These are phyloP conservation scores for Aspergillus unguis DNA, from an alignment of 2,329 filamentous ascomycete genomes.

Conservation along the genomic window DNA sequence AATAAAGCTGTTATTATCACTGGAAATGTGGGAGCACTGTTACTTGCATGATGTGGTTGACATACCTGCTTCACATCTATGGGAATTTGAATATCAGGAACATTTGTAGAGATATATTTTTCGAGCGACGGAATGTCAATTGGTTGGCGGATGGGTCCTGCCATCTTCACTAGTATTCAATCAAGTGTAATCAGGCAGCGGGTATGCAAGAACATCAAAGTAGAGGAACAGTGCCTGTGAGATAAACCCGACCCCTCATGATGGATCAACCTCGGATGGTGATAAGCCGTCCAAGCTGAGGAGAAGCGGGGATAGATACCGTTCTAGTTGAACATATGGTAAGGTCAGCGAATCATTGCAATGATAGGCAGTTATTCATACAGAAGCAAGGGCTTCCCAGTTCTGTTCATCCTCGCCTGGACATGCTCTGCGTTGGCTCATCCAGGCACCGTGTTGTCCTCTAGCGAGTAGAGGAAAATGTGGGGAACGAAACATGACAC, in stretches of 20 bases:
- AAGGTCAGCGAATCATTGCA: no score
- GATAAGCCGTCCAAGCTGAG: not conserved
- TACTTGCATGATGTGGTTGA: no score
- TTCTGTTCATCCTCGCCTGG: no score
- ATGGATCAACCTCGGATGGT: slow-evolving; percentile 17
- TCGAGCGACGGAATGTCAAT: slow-evolving; percentile 80
- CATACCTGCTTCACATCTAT: slow-evolving; percentile 82
- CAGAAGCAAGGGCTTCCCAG: no score
- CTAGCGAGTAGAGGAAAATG: no score
- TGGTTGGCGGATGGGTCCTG: slow-evolving; percentile 61
- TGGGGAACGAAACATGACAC: no score
- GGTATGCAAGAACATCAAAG: not conserved
- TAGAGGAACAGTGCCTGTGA: no score
- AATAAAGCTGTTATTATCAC: not conserved
- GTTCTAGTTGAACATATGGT: no score
- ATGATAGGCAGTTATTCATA: no score
- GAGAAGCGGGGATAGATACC: no score
- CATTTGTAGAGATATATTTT: slow-evolving; percentile 70
- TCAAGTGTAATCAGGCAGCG: not conserved
- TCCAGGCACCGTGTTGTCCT: no score
- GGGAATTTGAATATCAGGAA: slow-evolving; percentile 77
- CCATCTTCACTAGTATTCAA: not conserved
- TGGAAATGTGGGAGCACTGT: not conserved
- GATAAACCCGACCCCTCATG: not conserved
- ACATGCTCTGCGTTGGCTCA: no score